A percentile compares a stretch with the other conserved stretches of the same genome.
Evolutionary conservation across 345 rosid species (phyloP).

Genomic region (Excoecaria cochinchinensis): DNA sequence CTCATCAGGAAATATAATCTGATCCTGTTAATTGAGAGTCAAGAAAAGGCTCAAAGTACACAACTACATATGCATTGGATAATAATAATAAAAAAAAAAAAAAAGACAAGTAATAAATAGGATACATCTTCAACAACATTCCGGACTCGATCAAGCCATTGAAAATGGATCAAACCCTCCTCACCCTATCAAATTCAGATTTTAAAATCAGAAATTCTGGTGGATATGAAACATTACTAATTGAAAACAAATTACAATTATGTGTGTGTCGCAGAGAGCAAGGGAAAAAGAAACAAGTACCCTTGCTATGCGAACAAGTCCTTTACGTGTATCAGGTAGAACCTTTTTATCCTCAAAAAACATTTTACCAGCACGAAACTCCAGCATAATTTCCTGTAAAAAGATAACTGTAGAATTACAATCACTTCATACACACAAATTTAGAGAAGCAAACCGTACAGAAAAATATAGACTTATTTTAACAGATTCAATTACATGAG

Average conservation of each 20-base stretch:
- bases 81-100: neutral
- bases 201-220: neutral
- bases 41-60: constrained; percentile 38
- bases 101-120: constrained; percentile 16
- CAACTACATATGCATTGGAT: too few species aligned
- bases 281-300: constrained; percentile 35
- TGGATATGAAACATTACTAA: neutral
- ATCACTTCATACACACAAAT: neutral
- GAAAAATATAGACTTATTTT: too few species aligned
- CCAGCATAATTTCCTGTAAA: constrained; percentile 70
- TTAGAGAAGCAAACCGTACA: neutral
- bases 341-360: constrained; percentile 71
- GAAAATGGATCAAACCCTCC: constrained; percentile 87
- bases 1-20: constrained; percentile 87
- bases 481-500: too few species aligned
- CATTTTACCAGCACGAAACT: constrained; percentile 99
- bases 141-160: constrained; percentile 82
- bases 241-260: too few species aligned
- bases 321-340: constrained; percentile 83
- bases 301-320: constrained; percentile 79
- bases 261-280: neutral
- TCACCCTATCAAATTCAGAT: constrained; percentile 52
- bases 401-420: neutral
- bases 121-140: constrained; percentile 89
- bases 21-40: constrained; percentile 64